Evolutionary conservation across 768 basidiomycete genomes (phyloP).

Genomic region (Phanerochaete carnosa): DNA sequence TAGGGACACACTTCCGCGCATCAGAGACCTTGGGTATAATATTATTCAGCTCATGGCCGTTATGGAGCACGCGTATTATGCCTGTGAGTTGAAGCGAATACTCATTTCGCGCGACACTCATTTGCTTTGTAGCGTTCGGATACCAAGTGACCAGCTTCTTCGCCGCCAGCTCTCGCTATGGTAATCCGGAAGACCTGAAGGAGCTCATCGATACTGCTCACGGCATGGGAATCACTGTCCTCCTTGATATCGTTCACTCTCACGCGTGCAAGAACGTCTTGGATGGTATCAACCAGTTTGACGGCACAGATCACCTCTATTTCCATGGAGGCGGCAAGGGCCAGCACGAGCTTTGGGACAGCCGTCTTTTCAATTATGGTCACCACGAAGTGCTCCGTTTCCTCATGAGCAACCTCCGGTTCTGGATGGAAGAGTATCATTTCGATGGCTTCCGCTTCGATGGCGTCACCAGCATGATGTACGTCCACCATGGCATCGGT

Average conservation of each 20-base stretch:
- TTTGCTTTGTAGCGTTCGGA: conserved; percentile 71
- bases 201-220: conserved; percentile 96
- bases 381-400: conserved; percentile 93
- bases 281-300: conserved; percentile 93
- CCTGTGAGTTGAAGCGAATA: conserved; percentile 54
- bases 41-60: conserved; percentile 97
- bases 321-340: conserved; percentile 94
- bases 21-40: conserved; percentile 92
- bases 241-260: conserved; percentile 96
- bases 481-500: conserved; percentile 95
- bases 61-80: conserved; percentile 98
- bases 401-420: conserved; percentile 91
- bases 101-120: not conserved
- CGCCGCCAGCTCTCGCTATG: conserved; percentile 94
- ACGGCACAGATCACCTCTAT: conserved; percentile 96
- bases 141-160: conserved; percentile 99
- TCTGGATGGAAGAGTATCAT: conserved; percentile 91
- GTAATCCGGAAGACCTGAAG: conserved; percentile 92
- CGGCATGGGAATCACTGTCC: conserved; percentile 85
- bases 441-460: conserved; percentile 99
- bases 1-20: conserved; percentile 75
- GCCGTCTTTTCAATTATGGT: conserved; percentile 95
- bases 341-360: conserved; percentile 96
- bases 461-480: conserved; percentile 99
- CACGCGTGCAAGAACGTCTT: conserved; percentile 98